These are phyloP conservation scores for Hypoxylon sp. DNA, from an alignment of 2,329 filamentous ascomycete genomes.

Conservation along the genomic window DNA sequence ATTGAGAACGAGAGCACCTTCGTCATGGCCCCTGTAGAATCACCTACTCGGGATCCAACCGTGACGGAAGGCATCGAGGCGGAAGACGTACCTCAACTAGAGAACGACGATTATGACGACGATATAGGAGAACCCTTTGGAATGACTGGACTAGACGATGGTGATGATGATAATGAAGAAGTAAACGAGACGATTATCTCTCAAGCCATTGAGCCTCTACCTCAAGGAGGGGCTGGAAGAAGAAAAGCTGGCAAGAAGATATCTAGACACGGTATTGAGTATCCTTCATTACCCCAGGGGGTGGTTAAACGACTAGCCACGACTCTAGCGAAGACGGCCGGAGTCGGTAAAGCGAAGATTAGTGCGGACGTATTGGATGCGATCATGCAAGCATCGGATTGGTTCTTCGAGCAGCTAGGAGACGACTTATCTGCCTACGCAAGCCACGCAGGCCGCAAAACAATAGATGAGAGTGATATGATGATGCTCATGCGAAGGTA, in stretches of 20 bases:
- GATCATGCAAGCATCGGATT: conserved; percentile 85
- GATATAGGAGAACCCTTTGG: conserved; percentile 48
- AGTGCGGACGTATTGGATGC: conserved; percentile 80
- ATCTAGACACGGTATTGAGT: conserved; percentile 81
- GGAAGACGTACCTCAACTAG: conserved; percentile 33
- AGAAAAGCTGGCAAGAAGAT: conserved; percentile 66
- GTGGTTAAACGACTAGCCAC: conserved; percentile 82
- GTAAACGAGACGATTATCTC: conserved; percentile 44
- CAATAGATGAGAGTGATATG: conserved; percentile 88
- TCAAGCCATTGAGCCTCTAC: conserved; percentile 21
- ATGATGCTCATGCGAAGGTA: conserved; percentile 87
- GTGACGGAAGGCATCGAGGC: conserved; percentile 42
- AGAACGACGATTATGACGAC: conserved; percentile 46
- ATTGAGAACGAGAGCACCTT: conserved; percentile 68
- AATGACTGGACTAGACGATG: conserved; percentile 47
- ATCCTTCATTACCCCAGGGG: conserved; percentile 79
- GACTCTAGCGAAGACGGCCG: conserved; percentile 77
- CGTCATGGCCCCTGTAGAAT: conserved; percentile 58
- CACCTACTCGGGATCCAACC: conserved; percentile 51
- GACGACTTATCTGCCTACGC: conserved; percentile 86
- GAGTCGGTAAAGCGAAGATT: conserved; percentile 76
- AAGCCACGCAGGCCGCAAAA: conserved; percentile 84
- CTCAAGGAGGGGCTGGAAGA: conserved; percentile 50
- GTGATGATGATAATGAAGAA: conserved; percentile 47
- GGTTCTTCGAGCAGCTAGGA: conserved; percentile 91